Percentiles rank a stretch among this genome's conserved stretches.
phyloP scores from a whole-genome alignment of 2,329 filamentous ascomycete species.

The Epichloe gansuensis region DNA sequence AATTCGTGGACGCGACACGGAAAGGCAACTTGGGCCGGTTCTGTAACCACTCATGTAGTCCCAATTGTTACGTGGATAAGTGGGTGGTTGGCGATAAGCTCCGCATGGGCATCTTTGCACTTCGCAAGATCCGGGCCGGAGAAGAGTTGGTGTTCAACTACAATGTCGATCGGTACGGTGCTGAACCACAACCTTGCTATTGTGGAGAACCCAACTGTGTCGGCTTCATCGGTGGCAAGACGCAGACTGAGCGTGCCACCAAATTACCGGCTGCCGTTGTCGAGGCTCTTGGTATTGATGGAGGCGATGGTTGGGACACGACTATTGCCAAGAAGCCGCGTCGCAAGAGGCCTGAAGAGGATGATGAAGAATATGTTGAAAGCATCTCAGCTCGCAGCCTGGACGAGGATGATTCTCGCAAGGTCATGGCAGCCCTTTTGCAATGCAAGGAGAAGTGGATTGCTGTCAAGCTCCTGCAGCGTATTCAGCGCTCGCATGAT shows the following conservation, averaged over 20 bases:
- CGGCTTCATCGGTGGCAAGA: slow-evolving; percentile 94
- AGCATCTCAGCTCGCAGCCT: slow-evolving; percentile 69
- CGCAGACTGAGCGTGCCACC: slow-evolving; percentile 88
- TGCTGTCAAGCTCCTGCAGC: slow-evolving; percentile 80
- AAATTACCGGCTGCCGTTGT: slow-evolving; percentile 83
- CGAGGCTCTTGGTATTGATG: slow-evolving; percentile 90
- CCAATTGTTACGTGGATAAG: slow-evolving; percentile 98
- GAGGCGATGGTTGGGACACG: slow-evolving; percentile 84
- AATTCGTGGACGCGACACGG: slow-evolving; percentile 96
- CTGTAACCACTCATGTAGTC: slow-evolving; percentile 98
- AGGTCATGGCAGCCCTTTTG: slow-evolving; percentile 93
- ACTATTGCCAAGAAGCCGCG: slow-evolving; percentile 78
- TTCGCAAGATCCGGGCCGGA: slow-evolving; percentile 69
- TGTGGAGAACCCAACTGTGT: slow-evolving; percentile 91
- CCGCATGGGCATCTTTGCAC: slow-evolving; percentile 96
- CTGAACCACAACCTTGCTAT: slow-evolving; percentile 93
- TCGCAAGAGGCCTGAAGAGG: slow-evolving; percentile 83
- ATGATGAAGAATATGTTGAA: slow-evolving; percentile 92
- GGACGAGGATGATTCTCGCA: slow-evolving; percentile 72
- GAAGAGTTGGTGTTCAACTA: slow-evolving; percentile 99
- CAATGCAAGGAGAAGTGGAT: slow-evolving; percentile 99
- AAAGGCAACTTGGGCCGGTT: slow-evolving; percentile 93
- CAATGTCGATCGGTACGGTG: slow-evolving; percentile 96
- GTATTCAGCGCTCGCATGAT: slow-evolving; percentile 77
- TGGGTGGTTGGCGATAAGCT: slow-evolving; percentile 97